A percentile compares a stretch with the other conserved stretches of the same genome.
Conservation (phyloP, 2,329 filamentous ascomycete genomes). For the Macroventuria anomochaeta region DNA sequence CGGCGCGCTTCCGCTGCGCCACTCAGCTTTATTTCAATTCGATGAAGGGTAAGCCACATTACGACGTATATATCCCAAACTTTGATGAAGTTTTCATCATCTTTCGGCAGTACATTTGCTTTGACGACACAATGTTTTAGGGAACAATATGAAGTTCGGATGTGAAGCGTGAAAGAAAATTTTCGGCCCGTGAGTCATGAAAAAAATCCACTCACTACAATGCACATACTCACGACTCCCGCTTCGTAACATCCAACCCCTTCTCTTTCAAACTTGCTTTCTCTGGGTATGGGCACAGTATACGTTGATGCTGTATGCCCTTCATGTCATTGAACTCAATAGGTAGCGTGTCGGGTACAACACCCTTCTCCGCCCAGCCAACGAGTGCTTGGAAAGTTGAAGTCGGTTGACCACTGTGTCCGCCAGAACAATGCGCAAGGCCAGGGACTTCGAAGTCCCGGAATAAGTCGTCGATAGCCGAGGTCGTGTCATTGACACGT, state of each 20-base stretch:
- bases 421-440: slow-evolving; percentile 20
- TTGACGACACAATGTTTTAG: not conserved
- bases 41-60: not conserved
- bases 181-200: slow-evolving; percentile 5
- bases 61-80: not conserved
- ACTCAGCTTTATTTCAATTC: slow-evolving; percentile 24
- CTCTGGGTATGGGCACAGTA: not conserved
- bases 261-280: not conserved
- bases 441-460: not conserved
- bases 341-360: slow-evolving; percentile 13
- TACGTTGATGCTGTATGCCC: not conserved
- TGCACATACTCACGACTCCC: slow-evolving; percentile 1
- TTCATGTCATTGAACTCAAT: not conserved
- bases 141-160: not conserved
- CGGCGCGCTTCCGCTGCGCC: slow-evolving; percentile 43
- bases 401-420: slow-evolving; percentile 7
- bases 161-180: not conserved
- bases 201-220: not conserved
- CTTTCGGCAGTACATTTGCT: too few relatives aligned
- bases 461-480: not conserved
- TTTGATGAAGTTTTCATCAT: too few relatives aligned
- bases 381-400: slow-evolving; percentile 14
- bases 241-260: not conserved
- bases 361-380: slow-evolving; percentile 22
- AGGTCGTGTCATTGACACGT: not conserved